Evolutionary conservation across 176 grass and related monocot genomes (phyloP).

Genomic region (bread wheat (Triticum aestivum)): DNA sequence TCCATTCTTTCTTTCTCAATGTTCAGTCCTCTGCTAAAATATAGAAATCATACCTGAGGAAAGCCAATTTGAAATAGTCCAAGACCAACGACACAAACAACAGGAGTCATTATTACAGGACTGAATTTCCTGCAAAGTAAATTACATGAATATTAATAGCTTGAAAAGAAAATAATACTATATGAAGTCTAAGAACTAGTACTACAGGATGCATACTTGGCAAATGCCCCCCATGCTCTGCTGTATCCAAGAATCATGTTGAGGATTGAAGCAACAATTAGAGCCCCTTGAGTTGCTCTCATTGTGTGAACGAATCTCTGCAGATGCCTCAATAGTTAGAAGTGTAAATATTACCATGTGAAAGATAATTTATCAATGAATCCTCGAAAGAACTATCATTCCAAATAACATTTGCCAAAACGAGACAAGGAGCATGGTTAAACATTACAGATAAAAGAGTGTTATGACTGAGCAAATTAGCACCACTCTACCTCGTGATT

Average conservation of each 20-base stretch:
- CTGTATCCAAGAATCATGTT: constrained; percentile 92
- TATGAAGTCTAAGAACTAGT: constrained; percentile 25
- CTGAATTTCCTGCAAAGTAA: constrained; percentile 68
- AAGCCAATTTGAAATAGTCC: constrained; percentile 89
- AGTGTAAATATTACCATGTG: constrained; percentile 26
- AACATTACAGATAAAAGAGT: constrained; percentile 18
- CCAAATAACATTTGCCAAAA: neutral
- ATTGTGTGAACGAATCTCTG: constrained; percentile 94
- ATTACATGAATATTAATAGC: constrained; percentile 17
- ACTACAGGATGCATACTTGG: constrained; percentile 47
- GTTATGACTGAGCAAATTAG: constrained; percentile 17
- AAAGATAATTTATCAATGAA: constrained; percentile 20
- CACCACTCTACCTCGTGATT: constrained; percentile 58
- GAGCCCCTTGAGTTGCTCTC: constrained; percentile 85
- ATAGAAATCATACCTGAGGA: constrained; percentile 69
- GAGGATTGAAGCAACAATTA: constrained; percentile 86
- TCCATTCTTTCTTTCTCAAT: constrained; percentile 3
- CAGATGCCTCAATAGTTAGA: constrained; percentile 36
- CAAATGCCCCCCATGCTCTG: constrained; percentile 59
- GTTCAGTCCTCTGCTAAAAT: constrained; percentile 16
- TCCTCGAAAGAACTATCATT: constrained; percentile 11
- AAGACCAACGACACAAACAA: constrained; percentile 91
- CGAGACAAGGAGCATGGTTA: neutral
- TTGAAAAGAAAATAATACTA: neutral
- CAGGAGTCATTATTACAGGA: constrained; percentile 83